These are phyloP conservation scores for Exophiala viscosa DNA, from an alignment of 2,329 filamentous ascomycete genomes.

Conservation along the genomic window DNA sequence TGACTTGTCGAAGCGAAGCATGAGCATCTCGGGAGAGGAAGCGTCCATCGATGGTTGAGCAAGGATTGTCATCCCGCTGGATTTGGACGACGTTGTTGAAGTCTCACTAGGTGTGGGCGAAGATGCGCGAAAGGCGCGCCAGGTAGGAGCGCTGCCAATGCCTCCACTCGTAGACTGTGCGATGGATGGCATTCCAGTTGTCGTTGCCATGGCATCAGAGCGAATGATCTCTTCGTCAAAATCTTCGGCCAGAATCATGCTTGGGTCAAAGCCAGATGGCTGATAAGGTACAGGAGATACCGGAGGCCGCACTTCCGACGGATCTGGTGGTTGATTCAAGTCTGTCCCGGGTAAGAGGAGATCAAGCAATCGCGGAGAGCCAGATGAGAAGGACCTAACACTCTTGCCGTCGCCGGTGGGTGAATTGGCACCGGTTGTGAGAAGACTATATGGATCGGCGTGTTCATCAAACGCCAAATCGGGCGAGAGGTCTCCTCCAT, in stretches of 20 bases:
- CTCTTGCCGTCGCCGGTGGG: slow-evolving; percentile 27
- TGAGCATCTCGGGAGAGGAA: slow-evolving; percentile 59
- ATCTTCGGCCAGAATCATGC: slow-evolving; percentile 42
- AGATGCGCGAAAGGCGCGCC: slow-evolving; percentile 22
- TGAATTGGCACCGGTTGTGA: slow-evolving; percentile 29
- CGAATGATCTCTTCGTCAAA: slow-evolving; percentile 58
- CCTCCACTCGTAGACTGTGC: neutral
- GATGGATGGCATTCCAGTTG: slow-evolving; percentile 6
- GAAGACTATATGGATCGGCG: slow-evolving; percentile 35
- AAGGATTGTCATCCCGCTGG: slow-evolving; percentile 26
- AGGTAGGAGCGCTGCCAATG: slow-evolving; percentile 1
- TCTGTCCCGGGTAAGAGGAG: slow-evolving; percentile 49
- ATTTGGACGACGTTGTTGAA: slow-evolving; percentile 32
- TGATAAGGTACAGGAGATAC: slow-evolving; percentile 31
- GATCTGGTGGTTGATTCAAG: slow-evolving; percentile 39
- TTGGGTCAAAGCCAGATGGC: slow-evolving; percentile 25
- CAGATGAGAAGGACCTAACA: slow-evolving; percentile 38
- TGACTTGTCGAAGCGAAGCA: slow-evolving; percentile 60
- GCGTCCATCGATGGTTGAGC: slow-evolving; percentile 47
- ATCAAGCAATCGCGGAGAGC: slow-evolving; percentile 48
- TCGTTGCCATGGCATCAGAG: slow-evolving; percentile 13
- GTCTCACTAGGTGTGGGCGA: slow-evolving; percentile 37
- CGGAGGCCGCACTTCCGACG: slow-evolving; percentile 30
- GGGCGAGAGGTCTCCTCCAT: slow-evolving; percentile 15
- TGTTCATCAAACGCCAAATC: slow-evolving; percentile 10